Percentiles rank a stretch among this genome's conserved stretches.
Conservation (phyloP, 345 rosid species). For the Salix koriyanagi region DNA sequence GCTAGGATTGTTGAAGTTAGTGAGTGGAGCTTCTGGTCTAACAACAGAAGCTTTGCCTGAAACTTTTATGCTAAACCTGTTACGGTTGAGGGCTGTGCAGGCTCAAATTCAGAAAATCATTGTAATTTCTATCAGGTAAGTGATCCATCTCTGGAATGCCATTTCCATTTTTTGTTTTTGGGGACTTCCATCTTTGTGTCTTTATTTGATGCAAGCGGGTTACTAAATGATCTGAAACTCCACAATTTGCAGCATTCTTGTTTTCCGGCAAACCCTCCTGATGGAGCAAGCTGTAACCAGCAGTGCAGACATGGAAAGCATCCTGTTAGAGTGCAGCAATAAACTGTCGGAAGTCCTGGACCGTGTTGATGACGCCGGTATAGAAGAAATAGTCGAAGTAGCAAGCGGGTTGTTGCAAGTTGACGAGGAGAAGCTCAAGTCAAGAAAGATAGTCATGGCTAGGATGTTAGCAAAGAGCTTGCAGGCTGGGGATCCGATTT, state of each 20-base stretch:
- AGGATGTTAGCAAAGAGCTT: slow-evolving; percentile 22
- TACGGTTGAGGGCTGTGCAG: slow-evolving; percentile 69
- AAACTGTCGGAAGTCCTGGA: slow-evolving; percentile 51
- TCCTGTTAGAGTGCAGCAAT: slow-evolving; percentile 36
- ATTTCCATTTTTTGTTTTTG: too few species aligned
- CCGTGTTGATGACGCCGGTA: slow-evolving; percentile 41
- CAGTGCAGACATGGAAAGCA: slow-evolving; percentile 52
- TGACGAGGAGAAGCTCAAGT: slow-evolving; percentile 3
- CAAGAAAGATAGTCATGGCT: slow-evolving; percentile 5
- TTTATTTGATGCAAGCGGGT: not conserved
- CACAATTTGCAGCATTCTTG: slow-evolving; percentile 55
- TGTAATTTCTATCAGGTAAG: slow-evolving; percentile 67
- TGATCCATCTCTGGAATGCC: not conserved
- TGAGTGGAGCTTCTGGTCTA: slow-evolving; percentile 53
- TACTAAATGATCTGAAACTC: not conserved
- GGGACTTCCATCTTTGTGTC: too few species aligned
- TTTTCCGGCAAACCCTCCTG: slow-evolving; percentile 66
- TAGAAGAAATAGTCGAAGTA: slow-evolving; percentile 54
- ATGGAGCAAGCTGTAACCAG: slow-evolving; percentile 46
- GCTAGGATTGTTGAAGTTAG: slow-evolving; percentile 77
- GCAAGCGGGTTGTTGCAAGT: slow-evolving; percentile 34
- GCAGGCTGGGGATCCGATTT: slow-evolving; percentile 23
- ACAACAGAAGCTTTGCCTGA: slow-evolving; percentile 59
- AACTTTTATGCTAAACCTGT: slow-evolving; percentile 59
- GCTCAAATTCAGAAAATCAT: slow-evolving; percentile 74